These are phyloP conservation scores for Chlamydomonas sphaeroides DNA, from an alignment of 139 green algal genomes.

Conservation along the genomic window DNA sequence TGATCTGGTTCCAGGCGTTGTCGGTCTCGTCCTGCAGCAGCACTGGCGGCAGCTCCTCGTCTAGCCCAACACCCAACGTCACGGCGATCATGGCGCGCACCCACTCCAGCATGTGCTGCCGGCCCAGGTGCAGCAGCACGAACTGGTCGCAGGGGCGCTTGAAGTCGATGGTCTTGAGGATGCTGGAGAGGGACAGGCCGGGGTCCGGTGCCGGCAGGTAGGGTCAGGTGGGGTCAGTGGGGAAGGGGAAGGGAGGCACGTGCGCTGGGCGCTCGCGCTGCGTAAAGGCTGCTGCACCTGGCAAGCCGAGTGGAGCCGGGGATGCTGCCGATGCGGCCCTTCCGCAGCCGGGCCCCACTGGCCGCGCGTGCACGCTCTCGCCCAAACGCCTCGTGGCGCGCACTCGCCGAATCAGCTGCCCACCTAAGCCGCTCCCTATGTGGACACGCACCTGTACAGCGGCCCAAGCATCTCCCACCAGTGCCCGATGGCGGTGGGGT, in stretches of 20 bases:
- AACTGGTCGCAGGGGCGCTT: slow-evolving; percentile 63
- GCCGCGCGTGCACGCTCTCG: too few species aligned
- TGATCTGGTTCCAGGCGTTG: slow-evolving; percentile 71
- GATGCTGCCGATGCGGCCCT: too few species aligned
- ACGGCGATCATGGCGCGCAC: slow-evolving; percentile 71
- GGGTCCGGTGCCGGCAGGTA: neutral
- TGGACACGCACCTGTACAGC: slow-evolving; percentile 72
- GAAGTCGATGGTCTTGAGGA: slow-evolving; percentile 55
- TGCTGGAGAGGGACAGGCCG: too few species aligned
- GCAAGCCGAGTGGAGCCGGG: too few species aligned
- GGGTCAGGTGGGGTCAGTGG: neutral
- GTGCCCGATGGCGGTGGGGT: slow-evolving; percentile 90
- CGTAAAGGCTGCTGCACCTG: too few species aligned
- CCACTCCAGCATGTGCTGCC: slow-evolving; percentile 85
- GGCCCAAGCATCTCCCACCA: slow-evolving; percentile 91
- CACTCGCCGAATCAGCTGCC: too few species aligned
- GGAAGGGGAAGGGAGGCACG: neutral
- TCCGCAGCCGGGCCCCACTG: too few species aligned
- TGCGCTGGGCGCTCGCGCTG: too few species aligned
- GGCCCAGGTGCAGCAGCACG: slow-evolving; percentile 56
- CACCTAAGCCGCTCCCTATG: too few species aligned
- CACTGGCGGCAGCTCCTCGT: slow-evolving; percentile 73
- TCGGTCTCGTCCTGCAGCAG: slow-evolving; percentile 77
- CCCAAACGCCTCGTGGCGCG: too few species aligned
- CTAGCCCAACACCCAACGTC: slow-evolving; percentile 60